These are phyloP conservation scores for Irpex sp. DNA, from an alignment of 1,284 basidiomycete species.

Conservation along the genomic window DNA sequence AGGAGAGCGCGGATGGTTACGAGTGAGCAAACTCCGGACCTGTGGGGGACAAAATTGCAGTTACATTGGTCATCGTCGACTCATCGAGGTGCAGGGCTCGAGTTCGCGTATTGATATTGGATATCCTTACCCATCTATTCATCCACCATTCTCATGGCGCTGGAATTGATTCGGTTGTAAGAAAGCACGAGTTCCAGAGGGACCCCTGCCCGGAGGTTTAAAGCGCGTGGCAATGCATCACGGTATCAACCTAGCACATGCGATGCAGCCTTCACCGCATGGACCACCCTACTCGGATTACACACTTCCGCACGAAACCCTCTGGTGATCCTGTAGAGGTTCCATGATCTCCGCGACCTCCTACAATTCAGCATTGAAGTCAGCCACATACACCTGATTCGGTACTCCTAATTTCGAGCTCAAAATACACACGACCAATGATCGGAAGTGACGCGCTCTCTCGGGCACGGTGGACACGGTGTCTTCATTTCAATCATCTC, in stretches of 20 bases:
- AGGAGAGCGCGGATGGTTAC: too few species aligned
- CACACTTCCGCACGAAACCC: neutral
- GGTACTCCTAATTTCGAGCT: too few species aligned
- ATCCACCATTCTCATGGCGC: neutral
- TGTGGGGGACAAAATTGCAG: too few species aligned
- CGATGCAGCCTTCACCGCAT: neutral
- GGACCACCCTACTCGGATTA: neutral
- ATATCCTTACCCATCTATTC: neutral
- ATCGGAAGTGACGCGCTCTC: neutral
- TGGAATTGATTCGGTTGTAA: neutral
- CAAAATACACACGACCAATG: neutral
- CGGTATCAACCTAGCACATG: neutral
- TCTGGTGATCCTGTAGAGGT: neutral
- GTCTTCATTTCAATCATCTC: neutral
- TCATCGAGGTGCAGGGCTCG: neutral
- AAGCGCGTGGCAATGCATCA: neutral
- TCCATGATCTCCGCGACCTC: neutral
- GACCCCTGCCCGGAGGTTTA: neutral
- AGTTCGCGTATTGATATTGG: neutral
- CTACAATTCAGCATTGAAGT: neutral
- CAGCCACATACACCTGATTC: neutral
- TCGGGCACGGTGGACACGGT: neutral
- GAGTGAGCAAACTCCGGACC: too few species aligned
- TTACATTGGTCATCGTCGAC: too few species aligned
- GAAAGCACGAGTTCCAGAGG: neutral